Evolutionary conservation across 2,329 filamentous ascomycete species (phyloP).

Genomic region (Trichophyton schoenleinii): DNA sequence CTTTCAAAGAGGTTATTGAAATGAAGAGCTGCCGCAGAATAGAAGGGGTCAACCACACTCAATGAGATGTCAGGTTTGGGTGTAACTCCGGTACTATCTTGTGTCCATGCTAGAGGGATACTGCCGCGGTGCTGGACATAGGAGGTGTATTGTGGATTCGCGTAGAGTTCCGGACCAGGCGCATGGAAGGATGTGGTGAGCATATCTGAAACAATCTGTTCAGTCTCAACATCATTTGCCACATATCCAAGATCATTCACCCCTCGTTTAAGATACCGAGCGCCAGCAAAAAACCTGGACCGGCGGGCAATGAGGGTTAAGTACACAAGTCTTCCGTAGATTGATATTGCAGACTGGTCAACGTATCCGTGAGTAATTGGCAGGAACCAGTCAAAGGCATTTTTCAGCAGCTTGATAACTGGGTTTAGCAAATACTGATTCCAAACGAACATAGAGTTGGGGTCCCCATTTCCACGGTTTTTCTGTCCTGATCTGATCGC

Average conservation of each 20-base stretch:
- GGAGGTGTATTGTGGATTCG: slow-evolving; percentile 84
- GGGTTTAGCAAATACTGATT: slow-evolving; percentile 80
- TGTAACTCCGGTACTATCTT: slow-evolving; percentile 87
- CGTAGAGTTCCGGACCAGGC: slow-evolving; percentile 70
- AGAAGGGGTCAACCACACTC: slow-evolving; percentile 93
- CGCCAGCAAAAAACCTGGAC: slow-evolving; percentile 87
- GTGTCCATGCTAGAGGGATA: slow-evolving; percentile 94
- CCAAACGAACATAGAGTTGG: slow-evolving; percentile 97
- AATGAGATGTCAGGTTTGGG: slow-evolving; percentile 94
- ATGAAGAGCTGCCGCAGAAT: slow-evolving; percentile 80
- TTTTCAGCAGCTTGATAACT: slow-evolving; percentile 55
- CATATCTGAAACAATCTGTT: slow-evolving; percentile 93
- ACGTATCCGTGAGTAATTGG: slow-evolving; percentile 95
- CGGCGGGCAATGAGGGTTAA: slow-evolving; percentile 88
- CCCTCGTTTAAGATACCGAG: slow-evolving; percentile 84
- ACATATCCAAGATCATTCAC: slow-evolving; percentile 92
- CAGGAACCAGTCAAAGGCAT: slow-evolving; percentile 89
- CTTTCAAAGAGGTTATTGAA: slow-evolving; percentile 90
- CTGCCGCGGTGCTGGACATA: slow-evolving; percentile 95
- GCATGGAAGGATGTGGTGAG: slow-evolving; percentile 91
- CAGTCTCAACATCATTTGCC: slow-evolving; percentile 96
- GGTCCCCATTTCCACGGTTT: slow-evolving; percentile 58
- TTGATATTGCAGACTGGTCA: slow-evolving; percentile 70
- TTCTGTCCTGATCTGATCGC: slow-evolving; percentile 55
- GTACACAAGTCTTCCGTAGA: slow-evolving; percentile 80